Conservation (phyloP, 345 rosid species). For the Eucalyptus erythrocorys region DNA sequence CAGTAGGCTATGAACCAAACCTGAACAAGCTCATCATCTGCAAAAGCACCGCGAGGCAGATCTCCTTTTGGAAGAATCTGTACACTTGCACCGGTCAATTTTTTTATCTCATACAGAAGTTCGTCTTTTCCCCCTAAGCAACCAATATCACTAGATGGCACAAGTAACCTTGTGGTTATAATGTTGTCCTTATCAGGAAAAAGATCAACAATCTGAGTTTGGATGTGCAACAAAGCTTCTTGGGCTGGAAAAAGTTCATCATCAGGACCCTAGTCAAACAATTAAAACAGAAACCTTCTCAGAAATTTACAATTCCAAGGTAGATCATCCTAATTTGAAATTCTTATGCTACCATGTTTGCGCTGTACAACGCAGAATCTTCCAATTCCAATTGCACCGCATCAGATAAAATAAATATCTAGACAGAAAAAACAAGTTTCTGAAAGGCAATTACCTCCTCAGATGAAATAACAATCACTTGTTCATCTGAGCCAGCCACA, state of each 20-base stretch:
- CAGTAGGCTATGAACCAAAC: slow-evolving; percentile 20
- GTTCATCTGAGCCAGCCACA: slow-evolving; percentile 81
- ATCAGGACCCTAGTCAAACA: slow-evolving; percentile 66
- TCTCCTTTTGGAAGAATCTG: slow-evolving; percentile 66
- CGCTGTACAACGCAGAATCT: neutral
- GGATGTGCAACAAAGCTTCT: slow-evolving; percentile 97
- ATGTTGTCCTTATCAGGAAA: slow-evolving; percentile 59
- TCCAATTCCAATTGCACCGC: neutral
- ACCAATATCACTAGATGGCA: slow-evolving; percentile 61
- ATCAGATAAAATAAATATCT: neutral
- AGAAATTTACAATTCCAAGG: neutral
- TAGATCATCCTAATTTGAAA: neutral
- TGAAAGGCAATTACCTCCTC: slow-evolving; percentile 57
- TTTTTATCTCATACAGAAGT: slow-evolving; percentile 63
- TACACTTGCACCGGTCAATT: slow-evolving; percentile 64
- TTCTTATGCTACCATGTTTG: neutral
- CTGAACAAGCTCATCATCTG: slow-evolving; percentile 71
- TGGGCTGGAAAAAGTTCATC: slow-evolving; percentile 96
- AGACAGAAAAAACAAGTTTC: neutral
- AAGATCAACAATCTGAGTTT: slow-evolving; percentile 73
- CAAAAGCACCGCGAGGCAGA: slow-evolving; percentile 44
- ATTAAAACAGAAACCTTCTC: slow-evolving; percentile 2
- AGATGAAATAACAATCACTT: slow-evolving; percentile 72
- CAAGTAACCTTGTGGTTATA: slow-evolving; percentile 62
- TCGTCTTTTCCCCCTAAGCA: slow-evolving; percentile 89